Percentiles rank a stretch among this genome's conserved stretches.
Evolutionary conservation across 306 rosid species (phyloP).

Genomic region (Trifolium repens): DNA sequence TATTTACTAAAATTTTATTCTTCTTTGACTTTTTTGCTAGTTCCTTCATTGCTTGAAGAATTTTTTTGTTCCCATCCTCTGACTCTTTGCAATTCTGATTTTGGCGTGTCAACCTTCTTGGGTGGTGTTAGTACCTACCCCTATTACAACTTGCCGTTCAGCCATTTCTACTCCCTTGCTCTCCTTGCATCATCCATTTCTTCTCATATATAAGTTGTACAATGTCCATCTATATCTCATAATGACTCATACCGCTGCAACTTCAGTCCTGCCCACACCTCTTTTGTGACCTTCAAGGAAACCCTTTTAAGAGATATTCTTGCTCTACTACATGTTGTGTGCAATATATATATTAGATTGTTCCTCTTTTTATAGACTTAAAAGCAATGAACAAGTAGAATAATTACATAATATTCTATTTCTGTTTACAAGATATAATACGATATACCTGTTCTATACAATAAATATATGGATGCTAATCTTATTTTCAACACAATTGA

Average conservation of each 20-base stretch:
- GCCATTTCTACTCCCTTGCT: not conserved
- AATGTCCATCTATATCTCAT: not conserved
- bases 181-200: not conserved
- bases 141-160: not conserved
- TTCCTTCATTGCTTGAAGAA: not conserved
- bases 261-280: not conserved
- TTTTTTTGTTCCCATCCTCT: not conserved
- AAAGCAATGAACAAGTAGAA: too few species aligned
- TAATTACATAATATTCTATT: not conserved
- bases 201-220: not conserved
- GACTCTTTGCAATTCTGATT: not conserved
- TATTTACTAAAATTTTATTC: not conserved
- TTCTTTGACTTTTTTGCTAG: not conserved
- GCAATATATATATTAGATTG: not conserved
- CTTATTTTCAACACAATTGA: constrained; percentile 2
- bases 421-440: not conserved
- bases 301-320: not conserved
- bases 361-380: too few species aligned
- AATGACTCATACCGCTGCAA: not conserved
- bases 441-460: not conserved
- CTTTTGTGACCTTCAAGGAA: not conserved
- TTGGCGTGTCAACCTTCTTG: not conserved
- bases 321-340: not conserved
- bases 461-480: not conserved
- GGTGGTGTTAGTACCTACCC: not conserved